Percentiles rank a stretch among this genome's conserved stretches.
phyloP scores from a whole-genome alignment of 805 yeast genomes.

The Metschnikowia gelsemii region DNA sequence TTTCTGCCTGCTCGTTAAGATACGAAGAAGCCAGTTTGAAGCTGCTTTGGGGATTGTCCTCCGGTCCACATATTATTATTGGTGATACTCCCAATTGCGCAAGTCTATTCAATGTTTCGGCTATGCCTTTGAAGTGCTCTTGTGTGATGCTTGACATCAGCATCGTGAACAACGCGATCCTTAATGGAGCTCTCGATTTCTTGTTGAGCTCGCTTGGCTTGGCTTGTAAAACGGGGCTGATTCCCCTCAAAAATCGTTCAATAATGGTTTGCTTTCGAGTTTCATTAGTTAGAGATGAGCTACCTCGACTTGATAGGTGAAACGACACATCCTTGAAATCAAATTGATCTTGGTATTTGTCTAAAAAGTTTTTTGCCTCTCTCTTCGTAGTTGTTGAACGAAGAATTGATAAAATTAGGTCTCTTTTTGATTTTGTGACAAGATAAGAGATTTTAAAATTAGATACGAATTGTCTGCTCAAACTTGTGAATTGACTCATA shows the following conservation, averaged over 20 bases:
- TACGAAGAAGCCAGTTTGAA: constrained; percentile 34
- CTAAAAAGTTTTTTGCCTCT: constrained; percentile 79
- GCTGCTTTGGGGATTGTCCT: constrained; percentile 19
- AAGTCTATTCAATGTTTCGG: constrained; percentile 55
- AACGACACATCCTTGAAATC: constrained; percentile 24
- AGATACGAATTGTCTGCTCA: constrained; percentile 36
- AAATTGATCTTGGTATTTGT: constrained; percentile 59
- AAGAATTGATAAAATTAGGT: constrained; percentile 77
- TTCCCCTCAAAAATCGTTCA: constrained; percentile 31
- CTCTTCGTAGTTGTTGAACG: constrained; percentile 91
- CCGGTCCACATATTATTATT: constrained; percentile 57
- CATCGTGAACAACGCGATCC: constrained; percentile 59
- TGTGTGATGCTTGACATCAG: constrained; percentile 36
- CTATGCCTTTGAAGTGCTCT: constrained; percentile 45
- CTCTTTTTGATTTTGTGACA: constrained; percentile 53
- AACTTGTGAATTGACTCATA: constrained; percentile 32
- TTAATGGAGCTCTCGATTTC: constrained; percentile 41
- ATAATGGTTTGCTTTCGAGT: constrained; percentile 28
- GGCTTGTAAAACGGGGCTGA: constrained; percentile 18
- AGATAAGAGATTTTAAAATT: constrained; percentile 33
- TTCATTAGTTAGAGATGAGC: background rate
- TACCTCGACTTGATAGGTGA: background rate
- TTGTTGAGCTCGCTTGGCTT: constrained; percentile 28
- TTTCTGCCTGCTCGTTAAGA: constrained; percentile 34
- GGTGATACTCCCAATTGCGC: constrained; percentile 72